Evolutionary conservation across 805 yeast genomes (phyloP).

Genomic region (Komagataella pseudopastoris): DNA sequence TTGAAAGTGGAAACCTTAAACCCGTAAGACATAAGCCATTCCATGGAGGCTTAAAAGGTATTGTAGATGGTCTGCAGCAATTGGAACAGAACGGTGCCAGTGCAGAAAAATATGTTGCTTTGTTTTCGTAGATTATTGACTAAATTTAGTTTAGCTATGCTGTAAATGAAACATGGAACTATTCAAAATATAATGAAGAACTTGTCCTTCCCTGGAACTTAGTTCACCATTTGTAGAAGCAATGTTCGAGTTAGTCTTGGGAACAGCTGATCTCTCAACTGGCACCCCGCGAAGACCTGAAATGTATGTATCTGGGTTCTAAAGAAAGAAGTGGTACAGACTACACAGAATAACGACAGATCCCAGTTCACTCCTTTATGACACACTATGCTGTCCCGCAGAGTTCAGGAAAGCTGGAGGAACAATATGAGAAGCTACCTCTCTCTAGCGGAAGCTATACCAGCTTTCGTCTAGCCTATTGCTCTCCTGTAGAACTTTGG

Average conservation of each 20-base stretch:
- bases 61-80: constrained; percentile 2
- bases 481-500: constrained; percentile 33
- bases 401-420: background rate
- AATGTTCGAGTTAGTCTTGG: too few relatives aligned
- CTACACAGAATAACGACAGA: background rate
- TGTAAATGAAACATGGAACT: background rate
- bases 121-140: background rate
- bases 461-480: constrained; percentile 38
- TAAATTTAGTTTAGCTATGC: background rate
- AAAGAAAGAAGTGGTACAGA: background rate
- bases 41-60: constrained; percentile 13
- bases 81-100: constrained; percentile 4
- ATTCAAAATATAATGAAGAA: too few relatives aligned
- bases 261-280: too few relatives aligned
- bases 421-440: background rate
- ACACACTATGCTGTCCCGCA: background rate
- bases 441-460: background rate
- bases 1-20: constrained; percentile 14
- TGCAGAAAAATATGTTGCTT: constrained; percentile 5
- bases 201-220: too few relatives aligned
- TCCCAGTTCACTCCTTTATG: background rate
- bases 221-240: too few relatives aligned
- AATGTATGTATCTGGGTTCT: background rate
- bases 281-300: background rate
- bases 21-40: constrained; percentile 21